Evolutionary conservation across 805 yeast genomes (phyloP).

Genomic region (Torulaspora microellipsoides): DNA sequence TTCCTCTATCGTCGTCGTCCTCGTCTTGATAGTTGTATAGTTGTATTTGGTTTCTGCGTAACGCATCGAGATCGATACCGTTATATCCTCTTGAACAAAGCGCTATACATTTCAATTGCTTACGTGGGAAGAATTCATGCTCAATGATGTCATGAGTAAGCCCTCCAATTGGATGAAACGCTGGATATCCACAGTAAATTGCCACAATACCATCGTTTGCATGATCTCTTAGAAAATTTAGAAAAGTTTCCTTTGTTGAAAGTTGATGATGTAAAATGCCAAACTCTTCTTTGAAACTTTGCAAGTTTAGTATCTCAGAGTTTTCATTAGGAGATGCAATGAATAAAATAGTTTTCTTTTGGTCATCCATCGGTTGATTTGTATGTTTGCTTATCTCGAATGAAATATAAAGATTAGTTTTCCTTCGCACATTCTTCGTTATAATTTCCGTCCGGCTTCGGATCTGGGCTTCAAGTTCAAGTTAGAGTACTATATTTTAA

Average conservation of each 20-base stretch:
- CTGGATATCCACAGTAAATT: slow-evolving; percentile 58
- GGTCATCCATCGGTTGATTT: not conserved
- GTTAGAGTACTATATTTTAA: too few relatives aligned
- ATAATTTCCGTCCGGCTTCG: too few relatives aligned
- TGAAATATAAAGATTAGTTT: too few relatives aligned
- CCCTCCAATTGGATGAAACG: slow-evolving; percentile 50
- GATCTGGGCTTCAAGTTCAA: too few relatives aligned
- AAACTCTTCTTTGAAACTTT: slow-evolving; percentile 13
- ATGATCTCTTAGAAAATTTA: slow-evolving; percentile 14
- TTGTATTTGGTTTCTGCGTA: slow-evolving; percentile 39
- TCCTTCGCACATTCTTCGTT: too few relatives aligned
- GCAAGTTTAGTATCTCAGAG: slow-evolving; percentile 13
- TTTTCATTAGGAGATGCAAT: slow-evolving; percentile 18
- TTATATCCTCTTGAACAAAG: slow-evolving; percentile 58
- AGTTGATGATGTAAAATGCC: slow-evolving; percentile 13
- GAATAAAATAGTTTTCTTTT: slow-evolving; percentile 21
- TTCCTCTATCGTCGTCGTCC: slow-evolving; percentile 4
- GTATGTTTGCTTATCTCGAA: too few relatives aligned
- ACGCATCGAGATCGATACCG: slow-evolving; percentile 41
- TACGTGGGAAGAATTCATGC: slow-evolving; percentile 37
- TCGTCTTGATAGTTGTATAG: slow-evolving; percentile 42
- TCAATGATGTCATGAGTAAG: slow-evolving; percentile 42
- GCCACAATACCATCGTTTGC: slow-evolving; percentile 34
- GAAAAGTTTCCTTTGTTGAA: slow-evolving; percentile 14
- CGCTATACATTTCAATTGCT: slow-evolving; percentile 44